A percentile compares a stretch with the other conserved stretches of the same genome.
These are phyloP conservation scores for Patellaria atrata DNA, from an alignment of 495 filamentous ascomycete species.

Conservation along the genomic window DNA sequence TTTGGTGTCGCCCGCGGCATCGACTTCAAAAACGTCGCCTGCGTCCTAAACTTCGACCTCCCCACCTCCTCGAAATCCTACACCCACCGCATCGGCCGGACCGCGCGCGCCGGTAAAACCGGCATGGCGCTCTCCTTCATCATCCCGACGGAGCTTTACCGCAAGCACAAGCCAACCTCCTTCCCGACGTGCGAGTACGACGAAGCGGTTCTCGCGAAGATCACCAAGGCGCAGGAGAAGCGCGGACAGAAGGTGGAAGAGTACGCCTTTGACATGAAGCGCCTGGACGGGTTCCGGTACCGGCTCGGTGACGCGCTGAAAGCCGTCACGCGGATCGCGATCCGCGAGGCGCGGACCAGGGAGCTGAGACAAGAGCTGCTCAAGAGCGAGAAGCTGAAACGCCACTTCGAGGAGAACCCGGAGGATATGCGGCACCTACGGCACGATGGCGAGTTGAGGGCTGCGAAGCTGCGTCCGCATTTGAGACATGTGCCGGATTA, in stretches of 20 bases:
- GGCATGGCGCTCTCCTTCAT: constrained; percentile 95
- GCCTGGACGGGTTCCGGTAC: constrained; percentile 86
- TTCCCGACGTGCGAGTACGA: constrained; percentile 60
- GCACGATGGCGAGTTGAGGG: constrained; percentile 77
- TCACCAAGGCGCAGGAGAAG: constrained; percentile 43
- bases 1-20: constrained; percentile 88
- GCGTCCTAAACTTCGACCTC: constrained; percentile 96
- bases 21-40: constrained; percentile 90
- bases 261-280: constrained; percentile 88
- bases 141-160: constrained; percentile 61
- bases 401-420: constrained; percentile 96
- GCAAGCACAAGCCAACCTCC: constrained; percentile 79
- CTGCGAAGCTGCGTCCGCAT: constrained; percentile 69
- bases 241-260: constrained; percentile 69
- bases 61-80: constrained; percentile 82
- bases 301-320: constrained; percentile 82
- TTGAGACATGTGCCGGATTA: constrained; percentile 94
- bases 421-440: constrained; percentile 71
- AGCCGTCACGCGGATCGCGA: constrained; percentile 63
- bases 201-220: constrained; percentile 63
- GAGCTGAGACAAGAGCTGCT: constrained; percentile 82
- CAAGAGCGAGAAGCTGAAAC: constrained; percentile 81
- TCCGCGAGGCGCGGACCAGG: constrained; percentile 75
- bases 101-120: constrained; percentile 73
- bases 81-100: constrained; percentile 87